Evolutionary conservation across 1,284 basidiomycete species (phyloP).

Genomic region (Cutaneotrichosporon cavernicola): DNA sequence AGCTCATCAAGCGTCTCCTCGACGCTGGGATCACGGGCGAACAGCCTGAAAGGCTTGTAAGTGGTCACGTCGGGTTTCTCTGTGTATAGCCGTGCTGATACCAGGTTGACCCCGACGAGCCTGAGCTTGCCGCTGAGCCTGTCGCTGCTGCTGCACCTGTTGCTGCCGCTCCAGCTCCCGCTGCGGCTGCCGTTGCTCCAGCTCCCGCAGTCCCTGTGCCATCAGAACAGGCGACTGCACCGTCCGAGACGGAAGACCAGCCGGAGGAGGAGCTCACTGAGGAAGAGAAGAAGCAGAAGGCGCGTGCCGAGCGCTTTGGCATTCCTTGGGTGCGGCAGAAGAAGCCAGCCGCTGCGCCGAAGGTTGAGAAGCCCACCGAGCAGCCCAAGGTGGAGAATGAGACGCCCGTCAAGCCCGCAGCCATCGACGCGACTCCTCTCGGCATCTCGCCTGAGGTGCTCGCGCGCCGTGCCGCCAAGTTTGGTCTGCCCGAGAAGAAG

Average conservation of each 20-base stretch:
- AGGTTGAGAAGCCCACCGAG: conserved; percentile 14
- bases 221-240: conserved; percentile 1
- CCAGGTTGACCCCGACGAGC: conserved; percentile 15
- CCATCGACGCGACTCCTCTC: conserved; percentile 38
- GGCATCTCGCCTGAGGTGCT: conserved; percentile 45
- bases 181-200: conserved; percentile 6
- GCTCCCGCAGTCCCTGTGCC: conserved; percentile 10
- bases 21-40: conserved; percentile 39
- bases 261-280: conserved; percentile 33
- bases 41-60: conserved; percentile 32
- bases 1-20: conserved; percentile 51
- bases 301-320: conserved; percentile 52
- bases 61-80: background rate
- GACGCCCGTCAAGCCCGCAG: conserved; percentile 28
- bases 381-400: conserved; percentile 11
- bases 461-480: conserved; percentile 48
- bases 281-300: conserved; percentile 48
- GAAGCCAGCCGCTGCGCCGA: conserved; percentile 17
- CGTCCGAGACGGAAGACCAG: conserved; percentile 4
- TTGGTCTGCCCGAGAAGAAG: conserved; percentile 45
- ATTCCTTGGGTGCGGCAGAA: conserved; percentile 39
- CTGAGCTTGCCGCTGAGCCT: background rate
- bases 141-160: background rate
- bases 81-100: background rate
- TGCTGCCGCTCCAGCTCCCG: background rate